Percentiles rank a stretch among this genome's conserved stretches.
These are phyloP conservation scores for Populus trichocarpa DNA, from an alignment of 441 rosid species.

Conservation along the genomic window DNA sequence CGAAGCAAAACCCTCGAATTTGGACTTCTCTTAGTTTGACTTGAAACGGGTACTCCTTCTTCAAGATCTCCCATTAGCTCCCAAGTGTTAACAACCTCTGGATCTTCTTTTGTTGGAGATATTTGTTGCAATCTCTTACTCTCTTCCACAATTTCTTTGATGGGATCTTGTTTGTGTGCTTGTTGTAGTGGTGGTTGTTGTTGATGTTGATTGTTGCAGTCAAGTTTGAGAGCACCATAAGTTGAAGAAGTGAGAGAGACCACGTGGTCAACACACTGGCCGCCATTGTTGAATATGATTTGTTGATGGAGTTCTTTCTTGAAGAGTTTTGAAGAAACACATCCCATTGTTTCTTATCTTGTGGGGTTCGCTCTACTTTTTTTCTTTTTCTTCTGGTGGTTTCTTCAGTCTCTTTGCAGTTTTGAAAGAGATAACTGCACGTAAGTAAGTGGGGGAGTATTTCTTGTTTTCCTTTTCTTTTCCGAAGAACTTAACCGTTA, in stretches of 20 bases:
- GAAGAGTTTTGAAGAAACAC: slow-evolving; percentile 68
- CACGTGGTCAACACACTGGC: slow-evolving; percentile 43
- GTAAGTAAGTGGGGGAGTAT: slow-evolving; percentile 6
- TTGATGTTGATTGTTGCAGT: slow-evolving; percentile 18
- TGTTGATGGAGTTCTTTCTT: slow-evolving; percentile 53
- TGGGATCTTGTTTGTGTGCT: slow-evolving; percentile 11
- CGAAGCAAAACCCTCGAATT: slow-evolving; percentile 41
- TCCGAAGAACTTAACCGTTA: slow-evolving; percentile 35
- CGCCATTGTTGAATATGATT: slow-evolving; percentile 49
- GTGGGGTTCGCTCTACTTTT: slow-evolving; percentile 15
- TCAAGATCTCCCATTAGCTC: slow-evolving; percentile 95
- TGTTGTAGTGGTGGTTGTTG: background rate
- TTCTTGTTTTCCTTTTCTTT: slow-evolving; percentile 3
- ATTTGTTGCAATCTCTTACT: slow-evolving; percentile 26
- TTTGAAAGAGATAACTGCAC: slow-evolving; percentile 12
- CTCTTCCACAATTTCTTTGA: slow-evolving; percentile 32
- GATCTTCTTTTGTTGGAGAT: slow-evolving; percentile 43
- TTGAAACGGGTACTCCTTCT: slow-evolving; percentile 46
- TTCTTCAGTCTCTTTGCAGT: slow-evolving; percentile 4
- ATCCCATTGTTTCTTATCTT: slow-evolving; percentile 51
- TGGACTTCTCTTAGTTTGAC: slow-evolving; percentile 47
- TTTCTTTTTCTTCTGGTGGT: background rate
- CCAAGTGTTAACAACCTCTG: slow-evolving; percentile 79
- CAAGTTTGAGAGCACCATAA: slow-evolving; percentile 69
- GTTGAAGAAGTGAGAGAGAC: slow-evolving; percentile 92